Percentiles rank a stretch among this genome's conserved stretches.
Evolutionary conservation across 257 asterid species (phyloP).

Genomic region (Handroanthus guayacan): DNA sequence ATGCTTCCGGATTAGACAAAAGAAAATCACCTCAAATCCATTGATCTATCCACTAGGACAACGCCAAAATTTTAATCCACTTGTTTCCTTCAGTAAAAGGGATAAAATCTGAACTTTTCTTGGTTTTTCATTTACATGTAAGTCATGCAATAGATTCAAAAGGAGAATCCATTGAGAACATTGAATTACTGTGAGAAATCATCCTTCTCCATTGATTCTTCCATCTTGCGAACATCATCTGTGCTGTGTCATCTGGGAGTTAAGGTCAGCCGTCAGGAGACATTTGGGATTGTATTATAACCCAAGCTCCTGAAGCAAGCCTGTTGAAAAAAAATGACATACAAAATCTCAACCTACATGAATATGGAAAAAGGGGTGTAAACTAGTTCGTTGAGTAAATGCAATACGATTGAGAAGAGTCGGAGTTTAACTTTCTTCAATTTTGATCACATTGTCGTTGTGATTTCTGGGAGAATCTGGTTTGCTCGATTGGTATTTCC

Average conservation of each 20-base stretch:
- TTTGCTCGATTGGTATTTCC: constrained; percentile 45
- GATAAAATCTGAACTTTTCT: background rate
- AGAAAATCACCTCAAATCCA: constrained; percentile 28
- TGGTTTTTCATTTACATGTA: background rate
- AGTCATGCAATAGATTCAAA: background rate
- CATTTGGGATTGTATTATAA: constrained; percentile 77
- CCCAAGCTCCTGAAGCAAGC: constrained; percentile 99
- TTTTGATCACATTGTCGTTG: constrained; percentile 68
- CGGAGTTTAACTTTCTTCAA: constrained; percentile 89
- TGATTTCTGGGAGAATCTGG: constrained; percentile 56
- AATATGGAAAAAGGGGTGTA: constrained; percentile 31
- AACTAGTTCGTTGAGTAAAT: background rate
- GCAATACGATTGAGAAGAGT: constrained; percentile 23
- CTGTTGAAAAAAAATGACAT: constrained; percentile 47
- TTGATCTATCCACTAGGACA: background rate
- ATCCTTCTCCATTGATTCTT: constrained; percentile 6
- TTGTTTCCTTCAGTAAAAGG: constrained; percentile 1
- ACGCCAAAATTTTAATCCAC: background rate
- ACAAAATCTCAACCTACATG: constrained; percentile 45
- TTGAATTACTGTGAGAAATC: background rate
- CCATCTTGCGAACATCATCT: background rate
- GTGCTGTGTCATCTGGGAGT: constrained; percentile 33
- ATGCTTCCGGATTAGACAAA: constrained; percentile 3
- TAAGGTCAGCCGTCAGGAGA: constrained; percentile 43
- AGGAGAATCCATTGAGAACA: constrained; percentile 5